Percentiles rank a stretch among this genome's conserved stretches.
phyloP scores from a whole-genome alignment of 805 yeast genomes.

The Kodamaea leandrae region DNA sequence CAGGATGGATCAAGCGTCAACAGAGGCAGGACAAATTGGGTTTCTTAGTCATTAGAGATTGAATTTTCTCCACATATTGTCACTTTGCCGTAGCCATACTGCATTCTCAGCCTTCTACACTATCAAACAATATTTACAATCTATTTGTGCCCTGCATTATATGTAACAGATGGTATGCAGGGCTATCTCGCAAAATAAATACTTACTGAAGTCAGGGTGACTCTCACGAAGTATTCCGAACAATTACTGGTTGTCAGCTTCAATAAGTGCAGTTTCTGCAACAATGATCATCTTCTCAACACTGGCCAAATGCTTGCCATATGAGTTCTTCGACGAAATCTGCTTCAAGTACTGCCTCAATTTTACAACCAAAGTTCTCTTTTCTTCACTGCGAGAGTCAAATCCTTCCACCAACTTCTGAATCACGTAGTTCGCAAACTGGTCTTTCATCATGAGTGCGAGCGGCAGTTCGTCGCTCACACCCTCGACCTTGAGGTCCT shows the following conservation, averaged over 20 bases:
- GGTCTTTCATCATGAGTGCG: conserved; percentile 94
- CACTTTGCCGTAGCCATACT: no score
- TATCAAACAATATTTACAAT: conserved; percentile 8
- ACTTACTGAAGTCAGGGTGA: no score
- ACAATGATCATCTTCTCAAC: conserved; percentile 69
- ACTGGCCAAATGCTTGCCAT: conserved; percentile 81
- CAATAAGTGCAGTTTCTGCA: conserved; percentile 47
- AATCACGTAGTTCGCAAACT: conserved; percentile 95
- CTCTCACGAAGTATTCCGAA: no score
- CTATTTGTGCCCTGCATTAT: not conserved
- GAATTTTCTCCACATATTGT: no score
- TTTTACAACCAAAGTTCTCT: conserved; percentile 65
- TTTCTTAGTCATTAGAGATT: no score
- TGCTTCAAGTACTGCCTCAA: conserved; percentile 78
- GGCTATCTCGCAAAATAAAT: not conserved
- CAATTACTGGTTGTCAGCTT: conserved; percentile 30
- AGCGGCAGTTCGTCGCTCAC: conserved; percentile 68
- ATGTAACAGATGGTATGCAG: not conserved
- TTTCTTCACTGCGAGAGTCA: conserved; percentile 57
- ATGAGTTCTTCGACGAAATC: conserved; percentile 58
- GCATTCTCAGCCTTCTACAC: no score
- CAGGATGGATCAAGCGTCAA: no score
- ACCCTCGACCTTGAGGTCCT: conserved; percentile 42
- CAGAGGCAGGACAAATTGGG: no score
- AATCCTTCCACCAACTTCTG: conserved; percentile 89